A percentile compares a stretch with the other conserved stretches of the same genome.
Evolutionary conservation across 2,329 filamentous ascomycete genomes (phyloP).

Genomic region (Aspergillus ibericus): DNA sequence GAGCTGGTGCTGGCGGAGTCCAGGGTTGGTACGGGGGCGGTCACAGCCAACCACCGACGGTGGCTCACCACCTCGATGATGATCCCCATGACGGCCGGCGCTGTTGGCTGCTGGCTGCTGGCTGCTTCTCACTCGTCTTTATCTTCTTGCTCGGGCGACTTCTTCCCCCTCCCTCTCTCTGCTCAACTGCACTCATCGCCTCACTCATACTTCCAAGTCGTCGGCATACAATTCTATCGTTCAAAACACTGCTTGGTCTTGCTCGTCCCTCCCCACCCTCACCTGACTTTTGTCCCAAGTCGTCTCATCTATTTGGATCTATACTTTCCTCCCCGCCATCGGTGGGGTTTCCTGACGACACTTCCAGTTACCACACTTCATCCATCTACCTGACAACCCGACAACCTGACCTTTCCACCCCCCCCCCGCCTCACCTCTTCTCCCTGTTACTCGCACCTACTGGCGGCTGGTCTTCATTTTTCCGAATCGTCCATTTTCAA

Average conservation of each 20-base stretch:
- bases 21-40: not conserved
- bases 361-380: constrained; percentile 11
- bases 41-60: not conserved
- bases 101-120: no score
- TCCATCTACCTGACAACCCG: constrained; percentile 6
- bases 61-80: not conserved
- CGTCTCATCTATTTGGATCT: not conserved
- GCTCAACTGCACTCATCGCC: no score
- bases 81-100: not conserved
- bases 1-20: not conserved
- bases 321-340: constrained; percentile 11
- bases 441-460: not conserved
- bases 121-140: not conserved
- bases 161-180: not conserved
- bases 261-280: not conserved
- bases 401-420: constrained; percentile 2
- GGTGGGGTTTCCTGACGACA: constrained; percentile 21
- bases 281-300: not conserved
- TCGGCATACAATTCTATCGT: no score
- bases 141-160: not conserved
- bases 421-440: not conserved
- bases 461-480: not conserved
- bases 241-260: not conserved
- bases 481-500: not conserved
- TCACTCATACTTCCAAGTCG: no score